phyloP scores from a whole-genome alignment of 1,284 basidiomycete genomes.

The Ceraceosorus bombacis region DNA sequence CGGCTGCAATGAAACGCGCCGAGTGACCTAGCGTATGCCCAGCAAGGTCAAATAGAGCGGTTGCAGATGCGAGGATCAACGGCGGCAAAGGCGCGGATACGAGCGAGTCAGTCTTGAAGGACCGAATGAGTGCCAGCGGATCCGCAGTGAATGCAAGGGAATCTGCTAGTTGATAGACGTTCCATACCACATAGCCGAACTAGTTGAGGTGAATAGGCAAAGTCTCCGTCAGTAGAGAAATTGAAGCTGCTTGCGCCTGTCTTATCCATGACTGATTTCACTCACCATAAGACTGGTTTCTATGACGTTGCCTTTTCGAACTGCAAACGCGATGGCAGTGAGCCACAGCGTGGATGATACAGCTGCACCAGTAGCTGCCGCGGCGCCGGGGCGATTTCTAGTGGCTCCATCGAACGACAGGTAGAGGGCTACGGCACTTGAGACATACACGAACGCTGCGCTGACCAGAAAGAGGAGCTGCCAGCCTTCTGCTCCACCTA shows the following conservation, averaged over 20 bases:
- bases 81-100: constrained; percentile 10
- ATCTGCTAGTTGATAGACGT: constrained; percentile 38
- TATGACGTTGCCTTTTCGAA: constrained; percentile 44
- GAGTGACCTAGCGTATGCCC: constrained; percentile 25
- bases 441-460: constrained; percentile 43
- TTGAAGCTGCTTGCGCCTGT: neutral
- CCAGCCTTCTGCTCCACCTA: constrained; percentile 41
- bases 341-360: constrained; percentile 42
- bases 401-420: constrained; percentile 41
- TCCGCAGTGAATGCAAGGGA: constrained; percentile 38
- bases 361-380: constrained; percentile 40
- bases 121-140: constrained; percentile 41
- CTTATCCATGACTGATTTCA: neutral
- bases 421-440: constrained; percentile 35
- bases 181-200: constrained; percentile 46
- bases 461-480: constrained; percentile 44
- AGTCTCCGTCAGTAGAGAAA: neutral
- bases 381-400: constrained; percentile 30
- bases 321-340: constrained; percentile 44
- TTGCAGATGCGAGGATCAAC: constrained; percentile 16
- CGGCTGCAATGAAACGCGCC: constrained; percentile 10
- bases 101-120: constrained; percentile 29
- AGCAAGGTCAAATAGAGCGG: constrained; percentile 27
- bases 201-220: constrained; percentile 3
- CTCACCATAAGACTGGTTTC: constrained; percentile 41